phyloP scores from a whole-genome alignment of 2,329 filamentous ascomycete genomes.

The Coniochaeta sp. region DNA sequence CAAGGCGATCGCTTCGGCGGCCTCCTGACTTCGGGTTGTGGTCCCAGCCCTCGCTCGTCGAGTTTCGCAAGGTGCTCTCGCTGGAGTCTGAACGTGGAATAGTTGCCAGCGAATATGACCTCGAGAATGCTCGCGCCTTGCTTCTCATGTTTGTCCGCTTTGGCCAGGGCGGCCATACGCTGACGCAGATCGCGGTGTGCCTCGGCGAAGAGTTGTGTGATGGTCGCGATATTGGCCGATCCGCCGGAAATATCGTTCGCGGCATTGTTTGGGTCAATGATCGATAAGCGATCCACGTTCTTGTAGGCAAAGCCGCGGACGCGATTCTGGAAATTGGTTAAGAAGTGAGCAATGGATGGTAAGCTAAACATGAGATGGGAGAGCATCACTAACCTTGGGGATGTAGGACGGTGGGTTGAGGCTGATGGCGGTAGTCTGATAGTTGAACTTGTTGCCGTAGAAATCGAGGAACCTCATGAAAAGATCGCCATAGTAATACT shows the following conservation, averaged over 20 bases:
- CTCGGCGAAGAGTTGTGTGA: conserved; percentile 62
- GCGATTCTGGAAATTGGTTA: conserved; percentile 26
- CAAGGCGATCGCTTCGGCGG: neutral
- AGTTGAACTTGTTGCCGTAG: conserved; percentile 79
- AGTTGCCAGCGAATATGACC: conserved; percentile 70
- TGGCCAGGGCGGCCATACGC: conserved; percentile 47
- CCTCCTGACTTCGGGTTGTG: neutral
- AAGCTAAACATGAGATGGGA: neutral
- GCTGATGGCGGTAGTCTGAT: conserved; percentile 61
- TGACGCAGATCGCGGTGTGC: conserved; percentile 52
- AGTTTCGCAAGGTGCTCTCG: conserved; percentile 53
- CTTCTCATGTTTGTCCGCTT: conserved; percentile 18
- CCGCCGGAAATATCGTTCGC: conserved; percentile 88
- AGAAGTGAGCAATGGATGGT: neutral
- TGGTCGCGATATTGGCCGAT: conserved; percentile 60
- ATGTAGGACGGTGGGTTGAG: conserved; percentile 69
- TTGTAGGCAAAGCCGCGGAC: conserved; percentile 44
- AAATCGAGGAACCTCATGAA: conserved; percentile 84
- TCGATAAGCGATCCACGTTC: conserved; percentile 64
- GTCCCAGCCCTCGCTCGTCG: conserved; percentile 27
- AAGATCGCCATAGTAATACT: conserved; percentile 69
- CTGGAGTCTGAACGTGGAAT: conserved; percentile 64
- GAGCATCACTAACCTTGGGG: conserved; percentile 56
- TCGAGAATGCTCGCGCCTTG: conserved; percentile 55
- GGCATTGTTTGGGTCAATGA: conserved; percentile 83